Base-by-base conservation (phyloP, 768 basidiomycete species). In the Suillus sp. region DNA sequence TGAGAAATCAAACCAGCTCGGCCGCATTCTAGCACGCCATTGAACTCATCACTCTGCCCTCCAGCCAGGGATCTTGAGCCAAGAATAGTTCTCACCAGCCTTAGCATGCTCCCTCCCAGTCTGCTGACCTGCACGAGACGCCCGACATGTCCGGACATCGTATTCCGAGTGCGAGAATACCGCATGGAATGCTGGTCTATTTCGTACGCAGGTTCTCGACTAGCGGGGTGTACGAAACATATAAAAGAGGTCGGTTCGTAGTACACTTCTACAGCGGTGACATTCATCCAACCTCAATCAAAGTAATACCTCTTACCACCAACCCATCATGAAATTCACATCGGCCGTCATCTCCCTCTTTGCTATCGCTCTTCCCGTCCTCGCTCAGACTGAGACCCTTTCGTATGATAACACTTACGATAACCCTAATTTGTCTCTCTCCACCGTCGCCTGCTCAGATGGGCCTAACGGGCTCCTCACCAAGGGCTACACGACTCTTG, bases 401-500 rank as follows among this genome's bases (percentile, higher is more conserved):
- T 68, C 74, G 54, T 78, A 73, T 53, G 75, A 79, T 66, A 67
- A 42, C 9, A 66, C 60, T 32, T 79, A 77, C 62, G 78, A 75
- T 64, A 57, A 74, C 3, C 7, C 69, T 25, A 42, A 58, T 30
- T 45, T 60, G 22, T 59, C 71, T 6, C 67, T 75, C 53, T 0
- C 59, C 7, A 25, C 30, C 1, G 62, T 77, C 40, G 71, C 78
- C 1, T 79, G 78, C 57, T 78, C 78, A 1, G 16, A 74, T 45
- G 79, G 78, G 13, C 1, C 34, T 18, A 63, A 78, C 47, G 77
- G 75, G 11, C 72, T 78, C 47, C 54, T 69, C 5, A 68, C 59
- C 60, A 68, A 70, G 43, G 73, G 75, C 1, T 79, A 72, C 62
- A 69, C 69, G 54, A 77, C 75, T 5, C 71, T 78, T 55, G 72